Evolutionary conservation across 306 rosid species (phyloP).

Genomic region (Alnus glutinosa): DNA sequence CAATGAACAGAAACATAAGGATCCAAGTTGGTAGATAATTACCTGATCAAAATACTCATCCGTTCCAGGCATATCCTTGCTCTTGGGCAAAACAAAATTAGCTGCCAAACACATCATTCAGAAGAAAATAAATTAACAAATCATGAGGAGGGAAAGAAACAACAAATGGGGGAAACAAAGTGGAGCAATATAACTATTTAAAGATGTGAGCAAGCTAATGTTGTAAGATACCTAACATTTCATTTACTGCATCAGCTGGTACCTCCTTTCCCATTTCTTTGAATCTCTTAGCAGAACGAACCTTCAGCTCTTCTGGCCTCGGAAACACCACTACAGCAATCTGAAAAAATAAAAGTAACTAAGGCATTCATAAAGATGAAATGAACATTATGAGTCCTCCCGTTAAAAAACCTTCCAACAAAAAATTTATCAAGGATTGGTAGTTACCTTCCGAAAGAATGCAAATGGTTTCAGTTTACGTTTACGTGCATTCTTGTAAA

Average conservation of each 20-base stretch:
- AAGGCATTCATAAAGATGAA: conserved; percentile 7
- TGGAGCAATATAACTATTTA: not conserved
- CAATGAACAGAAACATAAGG: conserved; percentile 8
- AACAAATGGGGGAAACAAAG: conserved; percentile 1
- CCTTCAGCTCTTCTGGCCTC: conserved; percentile 45
- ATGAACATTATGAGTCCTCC: not conserved
- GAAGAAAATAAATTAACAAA: conserved; percentile 3
- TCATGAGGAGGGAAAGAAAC: conserved; percentile 7
- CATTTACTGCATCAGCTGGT: conserved; percentile 50
- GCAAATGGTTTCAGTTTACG: conserved; percentile 57
- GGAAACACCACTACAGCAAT: conserved; percentile 64
- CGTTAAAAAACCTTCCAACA: not conserved
- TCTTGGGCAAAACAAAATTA: conserved; percentile 53
- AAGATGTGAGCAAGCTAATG: not conserved
- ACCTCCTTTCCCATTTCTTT: conserved; percentile 56
- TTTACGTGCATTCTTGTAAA: conserved; percentile 55
- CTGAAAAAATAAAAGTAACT: conserved; percentile 22
- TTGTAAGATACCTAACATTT: conserved; percentile 49
- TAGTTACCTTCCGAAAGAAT: conserved; percentile 45
- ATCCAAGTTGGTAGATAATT: conserved; percentile 21
- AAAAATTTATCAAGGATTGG: not conserved
- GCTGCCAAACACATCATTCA: conserved; percentile 33
- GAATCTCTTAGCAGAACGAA: conserved; percentile 40
- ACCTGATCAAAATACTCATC: conserved; percentile 59
- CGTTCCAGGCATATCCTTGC: conserved; percentile 53